phyloP scores from a whole-genome alignment of 148 eudicot species.

The Cornus florida region DNA sequence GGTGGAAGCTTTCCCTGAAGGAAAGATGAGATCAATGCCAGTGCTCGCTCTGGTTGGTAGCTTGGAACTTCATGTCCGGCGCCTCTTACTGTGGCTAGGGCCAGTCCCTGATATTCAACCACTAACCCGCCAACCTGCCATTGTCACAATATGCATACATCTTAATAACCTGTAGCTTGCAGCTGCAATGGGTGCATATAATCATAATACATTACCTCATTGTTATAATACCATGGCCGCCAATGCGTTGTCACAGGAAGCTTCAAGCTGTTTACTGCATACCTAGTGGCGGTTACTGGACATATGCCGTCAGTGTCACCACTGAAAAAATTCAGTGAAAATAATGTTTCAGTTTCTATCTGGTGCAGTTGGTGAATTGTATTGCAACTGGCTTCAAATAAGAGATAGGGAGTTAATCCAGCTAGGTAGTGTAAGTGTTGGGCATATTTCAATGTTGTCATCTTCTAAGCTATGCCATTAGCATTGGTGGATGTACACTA shows the following conservation, averaged over 20 bases:
- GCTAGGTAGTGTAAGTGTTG: not conserved
- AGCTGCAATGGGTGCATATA: not conserved
- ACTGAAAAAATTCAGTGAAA: constrained; percentile 9
- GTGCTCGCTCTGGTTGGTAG: constrained; percentile 29
- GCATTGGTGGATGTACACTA: not conserved
- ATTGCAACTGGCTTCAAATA: too few species aligned
- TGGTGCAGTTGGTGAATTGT: too few species aligned
- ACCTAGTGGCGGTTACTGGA: constrained; percentile 22
- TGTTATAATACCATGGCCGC: constrained; percentile 24
- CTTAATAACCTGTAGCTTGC: not conserved
- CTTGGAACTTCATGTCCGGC: constrained; percentile 25
- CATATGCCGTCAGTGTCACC: constrained; percentile 14
- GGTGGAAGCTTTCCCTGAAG: constrained; percentile 21
- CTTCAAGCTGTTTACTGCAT: constrained; percentile 16
- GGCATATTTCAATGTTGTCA: not conserved
- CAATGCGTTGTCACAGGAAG: constrained; percentile 18
- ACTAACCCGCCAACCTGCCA: constrained; percentile 25
- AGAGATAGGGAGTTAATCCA: not conserved
- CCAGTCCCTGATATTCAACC: constrained; percentile 11
- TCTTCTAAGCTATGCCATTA: not conserved
- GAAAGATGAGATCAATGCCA: constrained; percentile 20
- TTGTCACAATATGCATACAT: not conserved
- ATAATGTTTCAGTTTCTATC: not conserved
- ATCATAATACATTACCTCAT: constrained; percentile 13
- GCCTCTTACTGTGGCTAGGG: constrained; percentile 17